These are phyloP conservation scores for Aspergillus floridensis DNA, from an alignment of 2,329 filamentous ascomycete genomes.

Conservation along the genomic window DNA sequence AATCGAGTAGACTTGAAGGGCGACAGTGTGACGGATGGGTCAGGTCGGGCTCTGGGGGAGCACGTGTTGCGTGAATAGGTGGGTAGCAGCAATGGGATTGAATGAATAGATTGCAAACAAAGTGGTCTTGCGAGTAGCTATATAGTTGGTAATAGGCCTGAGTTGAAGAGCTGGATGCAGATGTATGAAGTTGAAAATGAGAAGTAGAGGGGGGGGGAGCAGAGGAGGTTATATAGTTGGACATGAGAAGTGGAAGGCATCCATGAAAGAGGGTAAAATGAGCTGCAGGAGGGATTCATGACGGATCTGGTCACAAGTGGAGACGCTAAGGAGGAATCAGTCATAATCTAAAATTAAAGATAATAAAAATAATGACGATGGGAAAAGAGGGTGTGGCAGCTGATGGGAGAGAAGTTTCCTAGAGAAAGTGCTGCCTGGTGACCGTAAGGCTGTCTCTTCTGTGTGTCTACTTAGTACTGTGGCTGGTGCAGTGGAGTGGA, in stretches of 20 bases:
- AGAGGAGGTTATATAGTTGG: slow-evolving; percentile 14
- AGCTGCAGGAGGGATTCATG: slow-evolving; percentile 10
- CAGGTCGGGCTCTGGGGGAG: not conserved
- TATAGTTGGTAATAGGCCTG: not conserved
- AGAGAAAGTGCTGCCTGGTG: slow-evolving; percentile 9
- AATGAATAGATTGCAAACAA: not conserved
- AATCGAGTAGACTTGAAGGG: slow-evolving; percentile 24
- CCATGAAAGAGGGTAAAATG: slow-evolving; percentile 8
- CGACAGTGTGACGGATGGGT: slow-evolving; percentile 31
- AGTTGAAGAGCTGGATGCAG: not conserved
- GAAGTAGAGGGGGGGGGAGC: not conserved
- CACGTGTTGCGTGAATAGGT: not conserved
- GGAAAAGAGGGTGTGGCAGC: not conserved
- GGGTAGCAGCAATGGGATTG: not conserved
- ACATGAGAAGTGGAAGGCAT: slow-evolving; percentile 5
- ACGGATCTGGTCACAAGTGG: slow-evolving; percentile 21
- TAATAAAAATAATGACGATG: slow-evolving; percentile 4
- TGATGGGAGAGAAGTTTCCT: not conserved
- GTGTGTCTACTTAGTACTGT: not conserved
- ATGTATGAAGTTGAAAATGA: not conserved
- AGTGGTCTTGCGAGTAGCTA: too few relatives aligned
- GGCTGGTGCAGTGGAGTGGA: not conserved
- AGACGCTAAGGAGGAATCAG: not conserved
- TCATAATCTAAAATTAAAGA: not conserved
- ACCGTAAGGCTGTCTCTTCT: slow-evolving; percentile 9